Evolutionary conservation across 129 eudicot species (phyloP), one percentile per base, ranked within the genome.

Genomic region (Kitagawia praeruptora): DNA sequence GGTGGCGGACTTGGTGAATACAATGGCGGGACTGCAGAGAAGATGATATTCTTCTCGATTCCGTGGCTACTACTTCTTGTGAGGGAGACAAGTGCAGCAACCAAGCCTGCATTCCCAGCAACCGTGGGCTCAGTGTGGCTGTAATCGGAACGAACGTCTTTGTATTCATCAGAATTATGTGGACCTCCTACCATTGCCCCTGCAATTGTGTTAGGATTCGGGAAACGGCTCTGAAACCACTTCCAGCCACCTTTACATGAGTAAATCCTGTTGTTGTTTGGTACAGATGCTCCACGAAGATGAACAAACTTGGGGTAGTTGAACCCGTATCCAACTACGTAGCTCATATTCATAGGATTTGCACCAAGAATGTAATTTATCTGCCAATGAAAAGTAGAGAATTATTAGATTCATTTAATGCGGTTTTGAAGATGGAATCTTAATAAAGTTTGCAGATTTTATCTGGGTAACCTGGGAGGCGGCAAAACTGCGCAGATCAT

Each of bases 161-260:
- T 77, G 79, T 81, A 92, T 66, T 39, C 81, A 37, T 94, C 98
- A 25, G 83, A 83, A 7, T 76, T 70, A 83, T 89, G 92, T 0
- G 94, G 97, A 46, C 98, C 98, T 27, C 96, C 98, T n/a, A 95
- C 98, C 93, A 95, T 87, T 61, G 97, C 97, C 2, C 98, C 98
- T 15, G 74, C 80, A 70, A 95, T 85, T 69, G 44, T 89, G 86
- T 90, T 83, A 4, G 97, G 97, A 79, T 95, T 90, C 4, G 91
- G 91, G 8, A 80, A 86, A 28, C 78, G 70, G 1, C 85, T 44
- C 44, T 79, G 66, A 73, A 86, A 51, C 92, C 94, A 95, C 46
- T 78, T 85, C 82, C 86, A 88, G 45, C 98, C 96, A 7, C 84
- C 96, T 53, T 79, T 87, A 82, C 99, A 95, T 2, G 91, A 77